These are phyloP conservation scores for Grigorovia yakushimaensis DNA, from an alignment of 805 yeast genomes.

Conservation along the genomic window DNA sequence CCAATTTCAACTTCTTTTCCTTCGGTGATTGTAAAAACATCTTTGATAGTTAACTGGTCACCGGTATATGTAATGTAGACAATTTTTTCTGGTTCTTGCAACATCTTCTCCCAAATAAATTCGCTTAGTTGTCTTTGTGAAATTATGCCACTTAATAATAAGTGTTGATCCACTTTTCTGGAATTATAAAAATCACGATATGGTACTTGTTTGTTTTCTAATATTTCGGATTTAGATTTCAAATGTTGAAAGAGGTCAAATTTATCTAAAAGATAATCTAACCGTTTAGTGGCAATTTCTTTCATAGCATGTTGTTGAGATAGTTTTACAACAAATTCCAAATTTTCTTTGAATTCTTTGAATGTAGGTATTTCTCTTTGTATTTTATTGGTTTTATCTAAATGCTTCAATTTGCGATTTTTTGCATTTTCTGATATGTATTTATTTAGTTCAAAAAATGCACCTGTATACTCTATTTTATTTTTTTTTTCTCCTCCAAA, in stretches of 20 bases:
- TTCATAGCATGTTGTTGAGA: conserved; percentile 13
- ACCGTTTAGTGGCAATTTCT: conserved; percentile 20
- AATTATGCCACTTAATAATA: conserved; percentile 22
- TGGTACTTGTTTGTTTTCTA: conserved; percentile 31
- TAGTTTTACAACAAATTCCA: conserved; percentile 16
- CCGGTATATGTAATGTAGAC: conserved; percentile 23
- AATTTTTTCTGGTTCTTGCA: conserved; percentile 28
- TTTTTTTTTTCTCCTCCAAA: conserved; percentile 1
- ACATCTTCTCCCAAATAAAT: conserved; percentile 31
- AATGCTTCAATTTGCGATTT: neutral
- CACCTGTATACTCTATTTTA: conserved; percentile 25
- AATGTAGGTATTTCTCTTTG: conserved; percentile 21
- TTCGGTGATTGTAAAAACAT: conserved; percentile 11
- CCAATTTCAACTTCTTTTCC: conserved; percentile 17
- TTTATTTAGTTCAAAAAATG: conserved; percentile 26
- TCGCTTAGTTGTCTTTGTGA: conserved; percentile 27
- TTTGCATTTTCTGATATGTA: conserved; percentile 14
- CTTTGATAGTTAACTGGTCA: conserved; percentile 15
- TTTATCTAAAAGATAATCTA: conserved; percentile 26
- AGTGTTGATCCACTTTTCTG: conserved; percentile 67
- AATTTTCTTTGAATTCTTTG: conserved; percentile 25
- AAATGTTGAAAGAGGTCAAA: conserved; percentile 30
- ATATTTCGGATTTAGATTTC: conserved; percentile 28
- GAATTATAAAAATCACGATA: conserved; percentile 75
- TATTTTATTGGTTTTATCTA: neutral